phyloP scores from a whole-genome alignment of 805 yeast genomes.

The Citeromyces matritensis region DNA sequence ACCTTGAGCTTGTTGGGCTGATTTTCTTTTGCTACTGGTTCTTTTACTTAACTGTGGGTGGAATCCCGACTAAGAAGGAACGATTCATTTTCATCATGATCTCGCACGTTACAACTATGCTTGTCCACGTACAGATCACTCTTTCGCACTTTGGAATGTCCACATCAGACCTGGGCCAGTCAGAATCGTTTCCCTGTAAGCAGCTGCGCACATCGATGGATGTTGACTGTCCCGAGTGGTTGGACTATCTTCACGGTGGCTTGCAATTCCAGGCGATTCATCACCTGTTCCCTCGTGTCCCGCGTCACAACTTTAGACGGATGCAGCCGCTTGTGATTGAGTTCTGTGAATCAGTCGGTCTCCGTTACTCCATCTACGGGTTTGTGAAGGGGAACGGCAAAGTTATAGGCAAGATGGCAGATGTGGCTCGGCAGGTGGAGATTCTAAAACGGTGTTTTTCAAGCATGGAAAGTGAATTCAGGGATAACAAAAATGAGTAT shows the following conservation, averaged over 20 bases:
- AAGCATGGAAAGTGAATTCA: constrained; percentile 40
- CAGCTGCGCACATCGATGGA: constrained; percentile 91
- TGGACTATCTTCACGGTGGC: constrained; percentile 86
- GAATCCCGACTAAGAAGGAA: constrained; percentile 35
- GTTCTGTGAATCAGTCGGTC: constrained; percentile 65
- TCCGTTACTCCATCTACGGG: constrained; percentile 73
- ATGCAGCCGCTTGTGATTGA: constrained; percentile 60
- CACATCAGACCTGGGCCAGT: constrained; percentile 69
- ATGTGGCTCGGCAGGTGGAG: constrained; percentile 66
- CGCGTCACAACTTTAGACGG: constrained; percentile 71
- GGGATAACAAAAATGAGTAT: constrained; percentile 12
- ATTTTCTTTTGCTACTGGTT: constrained; percentile 68
- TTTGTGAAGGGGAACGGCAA: constrained; percentile 64
- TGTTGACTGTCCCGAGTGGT: constrained; percentile 87
- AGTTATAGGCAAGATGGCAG: constrained; percentile 55
- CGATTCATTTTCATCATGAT: constrained; percentile 50
- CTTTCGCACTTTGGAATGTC: constrained; percentile 90
- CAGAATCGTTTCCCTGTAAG: constrained; percentile 66
- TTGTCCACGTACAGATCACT: constrained; percentile 89
- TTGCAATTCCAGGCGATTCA: constrained; percentile 85
- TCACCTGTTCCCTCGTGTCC: constrained; percentile 79
- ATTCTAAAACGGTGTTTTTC: constrained; percentile 63
- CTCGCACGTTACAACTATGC: constrained; percentile 72
- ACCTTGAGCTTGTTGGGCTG: constrained; percentile 60
- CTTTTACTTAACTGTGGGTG: constrained; percentile 43